Conservation (phyloP, 495 filamentous ascomycete species). For the Tirmania nivea region DNA sequence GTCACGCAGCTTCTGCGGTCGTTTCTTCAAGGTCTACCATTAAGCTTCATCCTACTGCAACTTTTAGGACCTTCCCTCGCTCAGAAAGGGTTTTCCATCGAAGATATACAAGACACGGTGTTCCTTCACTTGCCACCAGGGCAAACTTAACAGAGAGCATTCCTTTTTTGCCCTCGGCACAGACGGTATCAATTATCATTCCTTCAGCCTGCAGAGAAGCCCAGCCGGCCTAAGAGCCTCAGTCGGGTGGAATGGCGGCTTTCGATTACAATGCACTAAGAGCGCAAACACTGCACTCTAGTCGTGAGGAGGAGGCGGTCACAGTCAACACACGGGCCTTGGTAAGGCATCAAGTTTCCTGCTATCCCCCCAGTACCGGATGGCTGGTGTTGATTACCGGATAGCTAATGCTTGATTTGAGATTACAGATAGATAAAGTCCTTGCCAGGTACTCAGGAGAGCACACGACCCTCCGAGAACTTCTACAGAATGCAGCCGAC, state of each 20-base stretch:
- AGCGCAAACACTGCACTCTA: conserved; percentile 64
- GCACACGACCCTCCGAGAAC: conserved; percentile 69
- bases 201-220: no score
- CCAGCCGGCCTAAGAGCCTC: not conserved
- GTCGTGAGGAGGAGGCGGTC: conserved; percentile 87
- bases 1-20: no score
- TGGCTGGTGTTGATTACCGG: not conserved
- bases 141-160: no score
- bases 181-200: no score
- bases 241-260: not conserved
- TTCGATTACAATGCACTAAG: conserved; percentile 30
- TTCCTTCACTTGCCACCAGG: no score
- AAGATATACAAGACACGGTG: no score
- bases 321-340: conserved; percentile 92
- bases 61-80: no score
- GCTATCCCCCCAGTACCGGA: not conserved
- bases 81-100: no score
- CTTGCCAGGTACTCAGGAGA: conserved; percentile 88
- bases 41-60: no score
- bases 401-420: not conserved
- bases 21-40: no score
- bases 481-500: conserved; percentile 95
- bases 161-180: no score
- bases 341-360: conserved; percentile 3
- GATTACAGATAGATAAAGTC: conserved; percentile 67